These are phyloP conservation scores for Aureobasidium sp. DNA, from an alignment of 2,329 filamentous ascomycete species.

Conservation along the genomic window DNA sequence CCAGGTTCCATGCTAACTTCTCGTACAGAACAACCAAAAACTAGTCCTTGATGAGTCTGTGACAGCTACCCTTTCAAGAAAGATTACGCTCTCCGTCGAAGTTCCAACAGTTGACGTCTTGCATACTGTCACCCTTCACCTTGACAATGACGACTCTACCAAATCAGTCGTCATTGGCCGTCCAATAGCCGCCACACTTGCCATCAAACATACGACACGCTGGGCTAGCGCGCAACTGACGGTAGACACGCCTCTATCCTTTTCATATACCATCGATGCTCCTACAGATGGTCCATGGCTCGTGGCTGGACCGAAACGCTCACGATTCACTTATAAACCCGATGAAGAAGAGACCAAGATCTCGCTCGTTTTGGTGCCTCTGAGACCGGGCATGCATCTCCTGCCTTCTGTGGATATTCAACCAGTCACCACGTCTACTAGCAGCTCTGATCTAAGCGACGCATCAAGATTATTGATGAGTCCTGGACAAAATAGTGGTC, in stretches of 20 bases:
- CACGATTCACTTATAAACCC: constrained; percentile 57
- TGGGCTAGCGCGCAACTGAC: constrained; percentile 36
- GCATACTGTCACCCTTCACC: constrained; percentile 63
- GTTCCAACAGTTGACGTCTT: constrained; percentile 77
- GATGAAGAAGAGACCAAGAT: constrained; percentile 39
- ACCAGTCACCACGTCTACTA: constrained; percentile 41
- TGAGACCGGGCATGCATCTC: constrained; percentile 69
- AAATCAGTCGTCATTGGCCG: constrained; percentile 54
- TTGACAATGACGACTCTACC: constrained; percentile 22
- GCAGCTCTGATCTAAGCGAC: neutral
- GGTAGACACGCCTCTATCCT: constrained; percentile 21
- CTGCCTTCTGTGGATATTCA: constrained; percentile 75
- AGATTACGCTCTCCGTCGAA: constrained; percentile 83
- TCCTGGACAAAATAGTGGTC: constrained; percentile 22
- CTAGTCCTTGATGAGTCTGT: constrained; percentile 22
- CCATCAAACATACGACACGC: constrained; percentile 48
- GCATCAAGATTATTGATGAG: constrained; percentile 24
- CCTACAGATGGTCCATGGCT: constrained; percentile 71
- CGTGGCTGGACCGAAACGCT: constrained; percentile 71
- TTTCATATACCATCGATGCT: constrained; percentile 77
- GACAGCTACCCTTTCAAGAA: constrained; percentile 34
- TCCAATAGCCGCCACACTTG: constrained; percentile 56
- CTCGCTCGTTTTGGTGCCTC: constrained; percentile 69
- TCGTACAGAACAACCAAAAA: constrained; percentile 24
- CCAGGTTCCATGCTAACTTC: neutral